Evolutionary conservation across 2,329 filamentous ascomycete species (phyloP), one percentile per base, ranked within the genome.

Genomic region (Didymosphaeria variabile): DNA sequence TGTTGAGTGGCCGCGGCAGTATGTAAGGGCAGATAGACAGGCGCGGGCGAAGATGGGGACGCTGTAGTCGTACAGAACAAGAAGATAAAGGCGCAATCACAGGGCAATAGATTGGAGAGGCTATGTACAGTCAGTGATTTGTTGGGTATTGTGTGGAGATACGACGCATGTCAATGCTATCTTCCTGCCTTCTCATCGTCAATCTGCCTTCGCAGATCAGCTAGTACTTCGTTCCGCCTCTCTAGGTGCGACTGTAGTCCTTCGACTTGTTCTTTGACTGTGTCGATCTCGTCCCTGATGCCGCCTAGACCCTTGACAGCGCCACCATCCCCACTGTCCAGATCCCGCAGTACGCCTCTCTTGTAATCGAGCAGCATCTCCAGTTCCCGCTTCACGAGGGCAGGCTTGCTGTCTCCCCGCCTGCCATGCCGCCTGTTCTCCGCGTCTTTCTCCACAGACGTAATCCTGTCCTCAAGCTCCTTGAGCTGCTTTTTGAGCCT

Each of bases 311-410:
- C 87, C 64, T 90, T 87, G 1, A 77, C 76, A 7, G 69, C 75
- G 0, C 92, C 93, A 8, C 86, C 87, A 57, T 87, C 85, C 32
- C 91, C 91, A 65, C 88, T 86, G 79, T 95, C 90, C 79, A 93
- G 73, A 54, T 91, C 93, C 68, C 88, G 85, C 76, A 94, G 83
- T 82, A 90, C 90, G 74, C 88, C 88, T 77, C 92, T 85, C 87
- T 99, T 99, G 79, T 97, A 98, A 74, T 99, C 95, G 46, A 99
- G 84, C 79, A 99, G 80, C 81, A 97, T 92, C 79, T 98, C 93
- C 50, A 97, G 83, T 81, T 99, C 95, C 65, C 94, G 86, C 85
- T 97, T 98, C 59, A 98, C 92, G 44, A 99, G 85, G 40, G 93
- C 92, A 46, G 94, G 94, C 80, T 93, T 96, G 26, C 88, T 90